Conservation (phyloP, 148 eudicot genomes). For the Suaeda aralocaspica region DNA sequence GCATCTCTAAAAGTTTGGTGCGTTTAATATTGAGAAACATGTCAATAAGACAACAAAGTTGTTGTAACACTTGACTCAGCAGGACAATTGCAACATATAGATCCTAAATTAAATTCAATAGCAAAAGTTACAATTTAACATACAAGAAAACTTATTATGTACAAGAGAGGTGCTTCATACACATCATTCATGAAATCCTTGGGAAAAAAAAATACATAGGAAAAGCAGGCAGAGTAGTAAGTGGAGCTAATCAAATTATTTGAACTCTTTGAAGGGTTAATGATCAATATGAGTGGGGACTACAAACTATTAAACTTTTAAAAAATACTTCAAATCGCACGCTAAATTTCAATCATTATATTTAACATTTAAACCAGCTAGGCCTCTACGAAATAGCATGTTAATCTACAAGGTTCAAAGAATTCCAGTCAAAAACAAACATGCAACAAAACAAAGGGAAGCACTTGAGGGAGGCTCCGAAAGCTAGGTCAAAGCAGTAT, state of each 20-base stretch:
- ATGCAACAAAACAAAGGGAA: slow-evolving; percentile 1
- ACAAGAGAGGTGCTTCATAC: not conserved
- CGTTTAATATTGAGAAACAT: not conserved
- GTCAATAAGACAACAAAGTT: not conserved
- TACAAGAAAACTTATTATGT: not conserved
- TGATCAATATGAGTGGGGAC: not conserved
- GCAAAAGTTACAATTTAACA: not conserved
- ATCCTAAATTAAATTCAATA: not conserved
- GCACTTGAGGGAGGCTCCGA: not conserved
- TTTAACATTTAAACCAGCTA: too few relatives aligned
- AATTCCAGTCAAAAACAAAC: not conserved
- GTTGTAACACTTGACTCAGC: not conserved
- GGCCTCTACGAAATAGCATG: too few relatives aligned
- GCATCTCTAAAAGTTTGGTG: not conserved
- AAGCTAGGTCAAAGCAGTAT: not conserved
- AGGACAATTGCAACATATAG: not conserved
- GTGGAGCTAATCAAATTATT: not conserved
- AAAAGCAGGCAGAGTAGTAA: not conserved
- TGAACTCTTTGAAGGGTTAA: not conserved
- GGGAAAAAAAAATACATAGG: not conserved
- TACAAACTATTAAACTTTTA: not conserved
- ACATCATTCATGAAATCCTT: not conserved
- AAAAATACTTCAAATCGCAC: not conserved
- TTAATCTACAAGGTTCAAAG: too few relatives aligned
- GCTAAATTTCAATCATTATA: not conserved